Base-by-base conservation (phyloP, 768 basidiomycete species). In the Mycena floridula region DNA sequence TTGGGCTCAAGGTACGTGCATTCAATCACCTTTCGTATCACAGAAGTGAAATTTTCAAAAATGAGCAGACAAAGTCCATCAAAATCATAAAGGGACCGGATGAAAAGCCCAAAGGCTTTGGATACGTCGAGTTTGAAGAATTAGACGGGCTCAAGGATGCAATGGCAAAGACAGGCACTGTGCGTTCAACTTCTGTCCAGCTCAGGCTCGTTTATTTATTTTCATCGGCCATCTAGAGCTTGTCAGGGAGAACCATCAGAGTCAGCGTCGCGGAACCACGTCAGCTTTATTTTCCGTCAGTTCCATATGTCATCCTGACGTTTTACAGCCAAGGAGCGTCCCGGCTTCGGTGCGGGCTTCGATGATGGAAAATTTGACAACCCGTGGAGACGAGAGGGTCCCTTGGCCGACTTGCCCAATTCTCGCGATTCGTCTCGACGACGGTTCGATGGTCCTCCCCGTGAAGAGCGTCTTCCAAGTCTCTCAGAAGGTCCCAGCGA, bases 31-130 rank as follows among this genome's bases (percentile, higher is more conserved):
- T 32, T 32, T 12, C 1, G 20, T 11, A 23, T 8, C 16, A 44
- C 30, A 40, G 16, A 16, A 2, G 38, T 18, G 24, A 30, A 40
- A 26, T 24, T 22, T n/a, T n/a, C n/a, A n/a, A n/a, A n/a, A n/a
- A n/a, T n/a, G n/a, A 22, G 18, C 56, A 90, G 87, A 74, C 82
- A 50, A 87, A 87, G 60, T 82, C 83, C 16, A 77, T 91, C 51
- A 94, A 97, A 70, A 88, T 98, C 49, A 95, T 98, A 64, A 85
- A 77, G 59, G 94, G 94, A 54, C 76, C 81, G 47, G 93, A 94
- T 43, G 93, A 94, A 40, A 92, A 91, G 60, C 90, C 94, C 16
- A 97, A 97, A 64, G 96, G 96, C 1, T 98, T 97, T 66, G 96
- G 95, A 25, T 98, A 99, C 61, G 81, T 97, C 47, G 96, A 99